Base-by-base conservation (phyloP, 371 early-diverging fungal genomes). In the Mortierella polycephala region DNA sequence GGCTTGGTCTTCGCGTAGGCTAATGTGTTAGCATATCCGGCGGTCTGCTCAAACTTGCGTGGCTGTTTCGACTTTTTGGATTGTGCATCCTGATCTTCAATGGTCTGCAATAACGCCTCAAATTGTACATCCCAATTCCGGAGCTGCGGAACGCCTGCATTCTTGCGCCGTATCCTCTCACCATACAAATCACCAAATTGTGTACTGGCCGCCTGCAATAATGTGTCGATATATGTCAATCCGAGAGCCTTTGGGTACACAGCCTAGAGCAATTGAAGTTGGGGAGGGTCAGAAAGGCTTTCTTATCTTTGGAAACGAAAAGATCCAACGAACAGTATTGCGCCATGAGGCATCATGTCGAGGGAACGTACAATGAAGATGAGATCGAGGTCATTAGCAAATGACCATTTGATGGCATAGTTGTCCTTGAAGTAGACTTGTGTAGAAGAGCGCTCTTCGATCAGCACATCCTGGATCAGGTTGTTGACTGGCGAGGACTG, bases 201-300 rank as follows among this genome's bases (percentile, higher is more conserved):
- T 7, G 64, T 16, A 49, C 74, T 76, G 7, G 77, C 86, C 14
- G 87, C 88, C 46, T 89, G 88, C 23, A 97, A 83, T 51, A 97
- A 88, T 56, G 95, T 96, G 57, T 95, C 95, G 59, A 96, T 85
- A 71, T 96, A 96, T 1, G 91, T 80, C 12, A 97, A 86, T 60
- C 93, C 93, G 8, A 96, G 87, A 1, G 94, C 91, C 84, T 94
- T 95, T 77, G 95, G 96, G 77, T 96, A 95, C 6, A 90, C 96
- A n/a, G 92, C 92, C 95, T 94, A 72, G 20, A 53, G 5, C 30
- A 37, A 51, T 23, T 18, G 37, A 20, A 55, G 37, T 12, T 18
- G 55, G 21, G 56, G 42, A 44, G 9, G 30, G 30, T 30, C 30
- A 30, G 20, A 46, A 44, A 55, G 20, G 16, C 8, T 18, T 60